Conservation (phyloP, 148 eudicot genomes). For the Tetragonia tetragonoides region DNA sequence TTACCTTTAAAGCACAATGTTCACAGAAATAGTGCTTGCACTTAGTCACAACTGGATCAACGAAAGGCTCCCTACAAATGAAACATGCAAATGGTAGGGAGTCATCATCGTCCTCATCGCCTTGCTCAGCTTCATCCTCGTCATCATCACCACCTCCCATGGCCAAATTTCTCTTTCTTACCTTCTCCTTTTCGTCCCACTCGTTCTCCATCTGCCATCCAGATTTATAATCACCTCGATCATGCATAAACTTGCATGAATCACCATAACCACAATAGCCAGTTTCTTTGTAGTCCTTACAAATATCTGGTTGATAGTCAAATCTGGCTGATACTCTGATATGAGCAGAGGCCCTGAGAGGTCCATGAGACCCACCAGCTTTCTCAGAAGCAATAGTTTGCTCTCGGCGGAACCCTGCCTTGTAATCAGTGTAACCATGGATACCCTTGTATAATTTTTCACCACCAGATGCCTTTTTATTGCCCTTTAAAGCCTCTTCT, state of each 20-base stretch:
- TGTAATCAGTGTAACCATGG: slow-evolving; percentile 80
- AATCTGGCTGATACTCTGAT: slow-evolving; percentile 88
- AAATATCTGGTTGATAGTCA: slow-evolving; percentile 95
- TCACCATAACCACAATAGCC: slow-evolving; percentile 99
- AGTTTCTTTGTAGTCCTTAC: slow-evolving; percentile 92
- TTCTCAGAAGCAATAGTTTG: slow-evolving; percentile 83
- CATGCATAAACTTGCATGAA: slow-evolving; percentile 96
- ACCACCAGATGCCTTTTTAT: slow-evolving; percentile 42
- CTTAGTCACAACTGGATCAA: slow-evolving; percentile 81
- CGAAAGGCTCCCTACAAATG: slow-evolving; percentile 80
- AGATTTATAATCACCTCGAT: slow-evolving; percentile 89
- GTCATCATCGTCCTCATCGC: slow-evolving; percentile 68
- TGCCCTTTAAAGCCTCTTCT: slow-evolving; percentile 62
- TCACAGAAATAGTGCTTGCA: slow-evolving; percentile 95
- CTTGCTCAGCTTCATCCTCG: slow-evolving; percentile 32
- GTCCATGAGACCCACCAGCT: slow-evolving; percentile 95
- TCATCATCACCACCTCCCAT: slow-evolving; percentile 52
- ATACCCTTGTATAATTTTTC: slow-evolving; percentile 82
- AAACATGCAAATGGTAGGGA: slow-evolving; percentile 81
- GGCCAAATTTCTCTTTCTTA: slow-evolving; percentile 72
- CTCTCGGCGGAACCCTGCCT: slow-evolving; percentile 93
- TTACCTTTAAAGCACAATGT: slow-evolving; percentile 86
- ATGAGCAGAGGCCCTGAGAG: slow-evolving; percentile 93
- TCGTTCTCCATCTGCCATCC: slow-evolving; percentile 96
- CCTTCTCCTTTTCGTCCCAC: slow-evolving; percentile 90